Evolutionary conservation across 345 rosid species (phyloP), one percentile per base, ranked within the genome.

Genomic region (Mercurialis annua): DNA sequence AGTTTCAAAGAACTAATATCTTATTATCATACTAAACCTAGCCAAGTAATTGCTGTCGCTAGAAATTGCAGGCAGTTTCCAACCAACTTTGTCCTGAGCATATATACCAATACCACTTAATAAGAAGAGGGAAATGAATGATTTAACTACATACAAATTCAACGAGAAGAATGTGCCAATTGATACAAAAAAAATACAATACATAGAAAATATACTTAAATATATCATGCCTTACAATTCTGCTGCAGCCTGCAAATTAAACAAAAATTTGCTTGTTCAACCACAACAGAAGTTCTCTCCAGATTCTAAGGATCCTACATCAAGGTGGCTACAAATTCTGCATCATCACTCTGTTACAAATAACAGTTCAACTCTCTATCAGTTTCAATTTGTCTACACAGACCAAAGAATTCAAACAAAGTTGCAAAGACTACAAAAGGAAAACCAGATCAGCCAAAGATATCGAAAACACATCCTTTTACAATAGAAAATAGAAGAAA

Each of bases 121-220:
- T 34, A 71, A 59, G 15, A 38, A 40, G 65, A 11, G 15, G 47
- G 11, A 20, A 5, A 40, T 6, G 50, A 43, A 59, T 21, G 51
- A 70, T 30, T 43, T 49, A 30, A 62, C 23, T 56, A 34, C 49
- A 48, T 64, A 71, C 65, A 78, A 44, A 1, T 56, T 49, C 34
- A 46, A 59, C 48, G 16, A 68, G 30, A 29, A n/a, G 27, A 40
- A 21, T 33, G 62, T 47, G 68, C 53, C 26, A 29, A 42, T 27
- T 62, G 62, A 56, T 71, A 68, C 62, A 60, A 43, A 54, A 60
- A 59, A 21, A 44, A 66, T 67, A 59, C 29, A 44, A 66, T 67
- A 31, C 62, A 68, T 50, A 21, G 44, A 61, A 57, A 18, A 26
- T 16, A 20, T 6, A 36, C 21, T 54, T 65, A 61, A 75, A 71